Evolutionary conservation across 257 asterid species (phyloP).

Genomic region (Forsythia suspensa): DNA sequence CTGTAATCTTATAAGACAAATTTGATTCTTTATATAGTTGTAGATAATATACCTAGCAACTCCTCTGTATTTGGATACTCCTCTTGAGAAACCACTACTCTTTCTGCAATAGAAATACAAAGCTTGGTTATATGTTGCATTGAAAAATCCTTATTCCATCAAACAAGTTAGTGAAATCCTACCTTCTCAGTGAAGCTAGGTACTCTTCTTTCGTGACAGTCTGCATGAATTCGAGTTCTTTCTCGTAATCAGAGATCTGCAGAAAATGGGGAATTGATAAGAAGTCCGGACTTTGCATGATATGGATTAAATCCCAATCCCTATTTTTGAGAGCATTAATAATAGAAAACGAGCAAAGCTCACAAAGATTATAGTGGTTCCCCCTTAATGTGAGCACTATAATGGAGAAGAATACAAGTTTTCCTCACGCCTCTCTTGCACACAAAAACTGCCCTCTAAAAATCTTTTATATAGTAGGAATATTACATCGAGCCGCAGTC

Average conservation of each 20-base stretch:
- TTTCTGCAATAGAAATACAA: conserved; percentile 29
- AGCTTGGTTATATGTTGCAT: background rate
- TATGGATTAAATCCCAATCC: no score
- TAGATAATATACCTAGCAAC: conserved; percentile 33
- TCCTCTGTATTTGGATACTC: conserved; percentile 47
- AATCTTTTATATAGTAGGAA: no score
- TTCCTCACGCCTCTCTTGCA: no score
- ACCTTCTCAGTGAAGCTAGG: conserved; percentile 55
- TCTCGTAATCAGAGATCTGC: conserved; percentile 42
- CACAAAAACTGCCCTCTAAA: background rate
- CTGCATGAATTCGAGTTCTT: conserved; percentile 49
- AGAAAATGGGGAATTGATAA: conserved; percentile 5
- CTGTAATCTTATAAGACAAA: background rate
- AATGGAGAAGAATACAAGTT: no score
- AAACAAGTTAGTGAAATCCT: background rate
- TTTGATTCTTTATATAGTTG: background rate
- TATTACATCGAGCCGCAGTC: no score
- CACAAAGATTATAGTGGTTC: no score
- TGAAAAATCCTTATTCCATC: background rate
- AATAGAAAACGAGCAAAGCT: no score
- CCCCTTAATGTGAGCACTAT: no score
- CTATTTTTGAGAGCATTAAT: no score
- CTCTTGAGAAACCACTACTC: conserved; percentile 57
- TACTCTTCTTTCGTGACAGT: conserved; percentile 56
- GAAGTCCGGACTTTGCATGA: background rate